phyloP scores from a whole-genome alignment of 169 alveolate genomes.

The Perkinsus olseni region DNA sequence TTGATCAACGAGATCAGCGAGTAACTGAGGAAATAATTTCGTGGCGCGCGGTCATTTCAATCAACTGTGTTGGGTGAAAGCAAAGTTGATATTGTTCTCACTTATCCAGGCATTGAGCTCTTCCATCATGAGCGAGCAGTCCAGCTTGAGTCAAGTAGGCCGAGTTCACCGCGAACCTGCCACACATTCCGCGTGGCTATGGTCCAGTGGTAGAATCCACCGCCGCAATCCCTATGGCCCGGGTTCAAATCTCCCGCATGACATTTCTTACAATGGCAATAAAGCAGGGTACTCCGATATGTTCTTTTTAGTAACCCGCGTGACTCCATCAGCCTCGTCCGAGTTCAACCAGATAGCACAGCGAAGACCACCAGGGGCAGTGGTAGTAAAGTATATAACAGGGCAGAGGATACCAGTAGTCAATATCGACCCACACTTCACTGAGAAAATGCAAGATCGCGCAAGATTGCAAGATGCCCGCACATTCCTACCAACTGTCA shows the following conservation, averaged over 20 bases:
- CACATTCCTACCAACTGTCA: not conserved
- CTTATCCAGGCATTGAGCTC: not conserved
- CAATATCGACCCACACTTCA: not conserved
- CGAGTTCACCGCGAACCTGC: not conserved
- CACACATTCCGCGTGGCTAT: no score
- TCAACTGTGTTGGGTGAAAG: not conserved
- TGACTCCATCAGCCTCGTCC: not conserved
- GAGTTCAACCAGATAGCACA: not conserved
- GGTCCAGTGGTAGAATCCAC: no score
- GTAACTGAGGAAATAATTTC: not conserved
- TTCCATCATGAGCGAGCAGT: not conserved
- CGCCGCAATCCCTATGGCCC: no score
- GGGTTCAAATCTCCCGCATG: no score
- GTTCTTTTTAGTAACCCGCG: not conserved
- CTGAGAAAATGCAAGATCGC: not conserved
- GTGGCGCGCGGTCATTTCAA: not conserved
- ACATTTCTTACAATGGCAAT: not conserved
- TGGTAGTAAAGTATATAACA: not conserved
- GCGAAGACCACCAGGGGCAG: not conserved
- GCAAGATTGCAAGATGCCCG: not conserved
- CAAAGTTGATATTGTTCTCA: no score
- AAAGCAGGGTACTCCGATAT: not conserved
- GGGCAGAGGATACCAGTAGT: not conserved
- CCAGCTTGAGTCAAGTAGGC: not conserved
- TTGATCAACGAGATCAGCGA: not conserved